phyloP scores from a whole-genome alignment of 2,329 filamentous ascomycete species.

The Colletotrichum magnum region DNA sequence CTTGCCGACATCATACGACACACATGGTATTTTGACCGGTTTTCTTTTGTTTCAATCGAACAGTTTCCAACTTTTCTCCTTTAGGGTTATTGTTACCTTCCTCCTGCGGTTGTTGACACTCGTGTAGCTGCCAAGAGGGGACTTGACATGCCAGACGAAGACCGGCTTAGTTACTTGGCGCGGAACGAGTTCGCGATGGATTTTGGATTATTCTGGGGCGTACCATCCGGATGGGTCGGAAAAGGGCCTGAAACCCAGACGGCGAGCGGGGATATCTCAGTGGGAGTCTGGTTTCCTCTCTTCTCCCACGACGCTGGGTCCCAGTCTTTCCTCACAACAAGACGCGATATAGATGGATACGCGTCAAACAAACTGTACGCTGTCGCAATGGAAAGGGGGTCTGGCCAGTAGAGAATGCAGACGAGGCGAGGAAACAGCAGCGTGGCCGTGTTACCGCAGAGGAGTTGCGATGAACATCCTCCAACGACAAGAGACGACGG shows the following conservation, averaged over 20 bases:
- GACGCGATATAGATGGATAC: not conserved
- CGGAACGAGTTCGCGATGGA: slow-evolving; percentile 14
- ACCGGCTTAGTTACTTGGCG: not conserved
- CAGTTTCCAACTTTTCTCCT: not conserved
- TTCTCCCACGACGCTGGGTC: not conserved
- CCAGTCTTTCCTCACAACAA: not conserved
- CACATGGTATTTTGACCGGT: not conserved
- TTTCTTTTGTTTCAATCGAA: not conserved
- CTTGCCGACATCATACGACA: slow-evolving; percentile 10
- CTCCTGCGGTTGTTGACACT: not conserved
- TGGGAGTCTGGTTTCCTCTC: not conserved
- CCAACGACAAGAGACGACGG: slow-evolving; percentile 18
- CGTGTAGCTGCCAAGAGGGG: not conserved
- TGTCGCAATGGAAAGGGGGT: slow-evolving; percentile 3
- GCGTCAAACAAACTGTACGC: not conserved
- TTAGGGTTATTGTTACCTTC: not conserved
- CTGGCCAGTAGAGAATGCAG: not conserved
- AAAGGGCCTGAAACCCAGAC: slow-evolving; percentile 21
- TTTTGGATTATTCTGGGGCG: slow-evolving; percentile 6
- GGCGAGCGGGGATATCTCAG: not conserved
- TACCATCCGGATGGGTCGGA: slow-evolving; percentile 30
- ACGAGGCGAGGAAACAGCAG: slow-evolving; percentile 14
- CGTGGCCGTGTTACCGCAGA: slow-evolving; percentile 10
- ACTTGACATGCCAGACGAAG: not conserved
- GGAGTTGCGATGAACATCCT: slow-evolving; percentile 32